Percentiles rank a stretch among this genome's conserved stretches.
Evolutionary conservation across 208 protist species (phyloP).

Genomic region (Herpetomonas samuelpessoai): DNA sequence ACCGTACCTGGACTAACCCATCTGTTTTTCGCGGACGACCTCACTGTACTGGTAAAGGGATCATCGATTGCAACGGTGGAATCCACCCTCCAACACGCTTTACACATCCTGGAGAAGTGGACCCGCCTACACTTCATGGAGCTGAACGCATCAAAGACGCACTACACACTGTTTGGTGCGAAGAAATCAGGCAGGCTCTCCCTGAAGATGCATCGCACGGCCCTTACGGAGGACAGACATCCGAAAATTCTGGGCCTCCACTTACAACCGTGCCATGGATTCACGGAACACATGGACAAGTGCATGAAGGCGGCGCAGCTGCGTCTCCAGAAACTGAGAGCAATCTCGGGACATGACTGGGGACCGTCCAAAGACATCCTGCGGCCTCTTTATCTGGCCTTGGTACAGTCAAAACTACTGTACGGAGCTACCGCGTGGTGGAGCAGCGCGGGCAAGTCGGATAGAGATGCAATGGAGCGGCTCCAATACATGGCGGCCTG

Average conservation of each 20-base stretch:
- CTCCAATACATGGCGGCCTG: not conserved
- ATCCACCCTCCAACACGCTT: not conserved
- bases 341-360: not conserved
- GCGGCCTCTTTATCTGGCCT: conserved; percentile 1
- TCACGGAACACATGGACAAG: not conserved
- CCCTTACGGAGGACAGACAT: not conserved
- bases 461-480: not conserved
- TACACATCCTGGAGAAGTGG: not conserved
- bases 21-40: conserved; percentile 30
- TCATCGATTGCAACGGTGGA: not conserved
- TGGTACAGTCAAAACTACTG: conserved; percentile 4
- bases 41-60: conserved; percentile 12
- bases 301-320: not conserved
- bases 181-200: not conserved
- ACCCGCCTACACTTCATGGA: not conserved
- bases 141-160: not conserved
- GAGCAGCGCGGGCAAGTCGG: not conserved
- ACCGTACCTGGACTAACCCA: conserved; percentile 9
- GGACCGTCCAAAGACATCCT: conserved; percentile 2
- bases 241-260: not conserved
- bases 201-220: not conserved
- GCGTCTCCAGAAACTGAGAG: not conserved
- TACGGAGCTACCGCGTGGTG: conserved; percentile 3
- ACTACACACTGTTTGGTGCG: not conserved
- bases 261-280: not conserved